These are phyloP conservation scores for Colletotrichum sp. DNA, from an alignment of 2,329 filamentous ascomycete species.

Conservation along the genomic window DNA sequence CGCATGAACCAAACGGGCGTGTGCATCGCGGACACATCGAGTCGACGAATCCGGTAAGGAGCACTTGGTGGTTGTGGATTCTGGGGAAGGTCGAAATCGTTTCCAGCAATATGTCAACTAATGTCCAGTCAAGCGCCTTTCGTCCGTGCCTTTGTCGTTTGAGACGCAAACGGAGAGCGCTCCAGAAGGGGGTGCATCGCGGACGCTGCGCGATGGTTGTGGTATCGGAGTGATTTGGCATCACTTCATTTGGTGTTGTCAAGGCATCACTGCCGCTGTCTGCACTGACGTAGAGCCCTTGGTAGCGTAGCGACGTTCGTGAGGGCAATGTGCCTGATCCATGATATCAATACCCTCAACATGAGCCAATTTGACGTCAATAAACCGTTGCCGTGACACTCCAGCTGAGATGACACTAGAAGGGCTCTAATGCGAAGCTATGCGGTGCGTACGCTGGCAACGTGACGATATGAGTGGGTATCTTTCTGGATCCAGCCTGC, in stretches of 20 bases:
- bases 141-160: background rate
- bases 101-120: background rate
- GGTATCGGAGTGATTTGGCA: background rate
- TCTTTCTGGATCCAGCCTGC: background rate
- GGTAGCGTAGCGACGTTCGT: background rate
- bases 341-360: background rate
- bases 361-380: background rate
- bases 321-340: background rate
- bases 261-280: background rate
- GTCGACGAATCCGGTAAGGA: background rate
- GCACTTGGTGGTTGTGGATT: background rate
- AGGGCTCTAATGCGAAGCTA: background rate
- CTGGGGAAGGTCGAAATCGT: background rate
- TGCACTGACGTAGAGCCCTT: background rate
- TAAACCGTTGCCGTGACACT: background rate
- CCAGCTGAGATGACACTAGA: background rate
- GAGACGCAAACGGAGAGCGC: background rate
- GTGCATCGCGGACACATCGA: background rate
- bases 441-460: background rate
- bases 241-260: background rate
- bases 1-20: background rate
- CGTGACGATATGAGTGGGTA: background rate
- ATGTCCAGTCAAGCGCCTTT: background rate
- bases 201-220: background rate
- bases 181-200: background rate